Percentiles rank a stretch among this genome's conserved stretches.
Evolutionary conservation across 1,284 basidiomycete species (phyloP).

Genomic region (Cystobasidium slooffiae): DNA sequence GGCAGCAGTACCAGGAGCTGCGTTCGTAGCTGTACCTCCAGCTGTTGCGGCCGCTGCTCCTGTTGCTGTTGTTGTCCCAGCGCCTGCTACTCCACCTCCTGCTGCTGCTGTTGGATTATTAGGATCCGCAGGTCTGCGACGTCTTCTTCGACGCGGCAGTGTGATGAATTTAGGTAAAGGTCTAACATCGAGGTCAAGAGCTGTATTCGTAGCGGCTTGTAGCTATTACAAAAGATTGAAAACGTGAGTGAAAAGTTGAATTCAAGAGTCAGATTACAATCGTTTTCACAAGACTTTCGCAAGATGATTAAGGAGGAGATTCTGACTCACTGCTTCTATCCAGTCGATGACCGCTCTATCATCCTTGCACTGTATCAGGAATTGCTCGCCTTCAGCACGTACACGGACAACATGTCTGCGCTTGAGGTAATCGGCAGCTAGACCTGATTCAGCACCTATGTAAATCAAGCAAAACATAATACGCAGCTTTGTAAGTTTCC

Average conservation of each 20-base stretch:
- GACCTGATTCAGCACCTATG: constrained; percentile 62
- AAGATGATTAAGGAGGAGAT: constrained; percentile 38
- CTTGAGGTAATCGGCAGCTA: constrained; percentile 95
- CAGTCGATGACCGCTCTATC: constrained; percentile 86
- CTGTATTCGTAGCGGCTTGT: constrained; percentile 90
- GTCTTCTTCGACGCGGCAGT: constrained; percentile 59
- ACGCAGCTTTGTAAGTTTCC: neutral
- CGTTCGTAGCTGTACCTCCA: constrained; percentile 48
- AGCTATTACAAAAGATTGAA: constrained; percentile 61
- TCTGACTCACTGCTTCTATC: constrained; percentile 79
- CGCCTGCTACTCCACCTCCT: constrained; percentile 54
- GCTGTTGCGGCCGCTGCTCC: constrained; percentile 54
- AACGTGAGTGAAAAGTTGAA: constrained; percentile 25
- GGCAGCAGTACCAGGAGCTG: constrained; percentile 55
- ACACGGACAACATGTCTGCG: constrained; percentile 93
- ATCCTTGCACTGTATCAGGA: constrained; percentile 86
- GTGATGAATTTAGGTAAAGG: constrained; percentile 79
- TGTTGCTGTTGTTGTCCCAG: constrained; percentile 45
- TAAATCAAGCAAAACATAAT: too few relatives aligned
- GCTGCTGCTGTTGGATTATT: constrained; percentile 28
- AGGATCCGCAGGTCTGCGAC: constrained; percentile 52
- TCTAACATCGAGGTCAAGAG: constrained; percentile 86
- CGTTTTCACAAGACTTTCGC: neutral
- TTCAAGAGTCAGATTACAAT: neutral
- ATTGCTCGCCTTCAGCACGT: constrained; percentile 92